phyloP scores from a whole-genome alignment of 2,329 filamentous ascomycete species.

The Fusarium nelsonii region DNA sequence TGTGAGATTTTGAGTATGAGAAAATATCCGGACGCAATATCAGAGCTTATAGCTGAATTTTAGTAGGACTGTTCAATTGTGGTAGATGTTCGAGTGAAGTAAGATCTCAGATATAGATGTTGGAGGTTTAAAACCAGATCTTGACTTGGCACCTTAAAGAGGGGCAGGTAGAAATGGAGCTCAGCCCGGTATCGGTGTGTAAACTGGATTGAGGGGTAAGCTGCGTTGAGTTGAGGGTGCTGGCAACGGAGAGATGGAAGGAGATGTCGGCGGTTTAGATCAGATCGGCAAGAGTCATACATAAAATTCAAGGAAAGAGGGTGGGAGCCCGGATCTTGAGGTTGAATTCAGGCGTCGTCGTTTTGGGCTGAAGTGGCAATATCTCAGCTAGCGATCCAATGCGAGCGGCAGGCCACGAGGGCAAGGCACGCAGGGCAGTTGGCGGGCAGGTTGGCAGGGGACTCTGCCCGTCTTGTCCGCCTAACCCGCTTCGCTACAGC shows the following conservation, averaged over 20 bases:
- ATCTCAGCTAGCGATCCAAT: slow-evolving; percentile 11
- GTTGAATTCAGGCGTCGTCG: slow-evolving; percentile 22
- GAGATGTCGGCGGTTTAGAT: slow-evolving; percentile 9
- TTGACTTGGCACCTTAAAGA: slow-evolving; percentile 30
- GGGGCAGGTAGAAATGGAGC: slow-evolving; percentile 41
- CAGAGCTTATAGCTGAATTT: background rate
- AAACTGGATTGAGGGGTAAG: background rate
- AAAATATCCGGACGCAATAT: background rate
- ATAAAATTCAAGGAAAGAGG: slow-evolving; percentile 18
- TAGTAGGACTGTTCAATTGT: background rate
- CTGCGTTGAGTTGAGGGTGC: background rate
- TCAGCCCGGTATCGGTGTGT: slow-evolving; percentile 40
- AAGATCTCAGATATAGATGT: slow-evolving; percentile 20
- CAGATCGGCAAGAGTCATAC: slow-evolving; percentile 32
- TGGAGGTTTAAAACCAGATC: slow-evolving; percentile 31
- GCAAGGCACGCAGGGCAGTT: slow-evolving; percentile 35
- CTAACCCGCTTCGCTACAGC: slow-evolving; percentile 2
- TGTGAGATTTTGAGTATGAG: slow-evolving; percentile 5
- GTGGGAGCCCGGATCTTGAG: slow-evolving; percentile 29
- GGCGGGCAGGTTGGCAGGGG: slow-evolving; percentile 19
- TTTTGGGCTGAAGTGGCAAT: slow-evolving; percentile 37
- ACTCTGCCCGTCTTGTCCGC: background rate
- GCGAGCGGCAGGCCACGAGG: slow-evolving; percentile 36
- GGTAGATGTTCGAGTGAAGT: slow-evolving; percentile 8
- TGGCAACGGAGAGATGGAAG: slow-evolving; percentile 13